Base-by-base conservation (phyloP, 306 rosid genomes). In the Pyrus communis region DNA sequence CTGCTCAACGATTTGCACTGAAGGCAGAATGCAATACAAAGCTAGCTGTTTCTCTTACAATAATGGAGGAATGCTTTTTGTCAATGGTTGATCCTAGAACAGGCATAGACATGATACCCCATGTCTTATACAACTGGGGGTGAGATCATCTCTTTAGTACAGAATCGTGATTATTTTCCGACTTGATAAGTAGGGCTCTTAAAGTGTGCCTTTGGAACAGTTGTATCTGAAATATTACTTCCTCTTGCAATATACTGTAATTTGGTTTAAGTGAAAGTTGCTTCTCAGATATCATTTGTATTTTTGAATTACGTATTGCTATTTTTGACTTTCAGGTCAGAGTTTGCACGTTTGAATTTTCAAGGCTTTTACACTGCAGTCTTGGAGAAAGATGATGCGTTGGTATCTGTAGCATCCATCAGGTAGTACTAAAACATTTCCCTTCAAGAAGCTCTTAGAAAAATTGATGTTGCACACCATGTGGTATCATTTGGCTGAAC, bases 21-120 rank as follows among this genome's bases (percentile, higher is more conserved):
- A 95, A 92, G 87, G 98, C 98, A 11, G 87, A 92, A 71, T 95
- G 97, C 93, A 95, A 92, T 78, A 88, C 96, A 58, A 95, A 89
- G 82, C 78, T 95, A 84, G 92, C 96, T 63, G 96, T 95, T 81
- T 96, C 98, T 80, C 96, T 95, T 78, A 85, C 98, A 65, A 90
- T 95, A 71, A 90, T 95, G 98, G 97, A 90, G 87, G 98, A 95
- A 83, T 92, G 98, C 67, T 95, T 95, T 82, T 77, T 95, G 79
- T 90, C 98, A 4, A 92, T 95, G 98, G 87, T 92, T 61, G 98
- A 95, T 88, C 93, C 91, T 57, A 85, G 97, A 89, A 95, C 98
- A 28, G 98, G 98, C 84, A 95, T 95, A 75, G 89, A 95, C 85
- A 95, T 95, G 98, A 84, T 95, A 83, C 98, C 98, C 76, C 98